Base-by-base conservation (phyloP, 306 rosid species). In the Vachellia collinsii region DNA sequence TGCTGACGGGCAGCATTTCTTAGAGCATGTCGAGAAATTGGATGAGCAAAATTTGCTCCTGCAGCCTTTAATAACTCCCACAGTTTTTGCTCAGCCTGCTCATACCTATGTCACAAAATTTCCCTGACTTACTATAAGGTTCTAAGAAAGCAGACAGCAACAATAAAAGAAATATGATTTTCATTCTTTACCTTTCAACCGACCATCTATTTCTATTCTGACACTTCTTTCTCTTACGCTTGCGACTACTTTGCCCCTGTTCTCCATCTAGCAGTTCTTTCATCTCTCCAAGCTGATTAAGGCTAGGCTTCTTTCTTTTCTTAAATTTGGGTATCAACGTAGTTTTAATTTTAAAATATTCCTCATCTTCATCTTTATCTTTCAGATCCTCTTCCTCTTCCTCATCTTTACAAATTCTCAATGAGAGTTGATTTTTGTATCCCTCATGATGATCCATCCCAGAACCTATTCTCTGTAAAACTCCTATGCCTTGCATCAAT, bases 41-140 rank as follows among this genome's bases (percentile, higher is more conserved):
- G 68, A n/a, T 62, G 29, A 12, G 68, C 68, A 62, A 62, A 92
- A n/a, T 90, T 90, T 4, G 98, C 98, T 17, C 88, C 95, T 78
- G 85, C 86, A 68, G 88, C 88, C 84, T 86, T 90, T 85, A 94
- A 75, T 17, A 92, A 83, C 51, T 89, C 92, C 87, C 89, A 83
- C 92, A 94, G 83, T 61, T 74, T 88, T 82, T 81, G 65, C 90
- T 92, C 97, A 19, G 95, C 97, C 84, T 76, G 70, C 74, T 82
- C 71, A 86, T 89, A 92, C 89, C 98, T 94, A 84, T 79, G 79
- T 70, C 23, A 83, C 42, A 68, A 16, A 64, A 53, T 74, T 16
- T 22, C 50, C 62, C 74, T 41, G 20, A 7, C 41, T 51, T 72
- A 67, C 47, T 20, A 59, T 20, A 36, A 39, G n/a, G 34, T 29